These are phyloP conservation scores for Umbelopsis vinacea DNA, from an alignment of 192 early-diverging fungal species.

Conservation along the genomic window DNA sequence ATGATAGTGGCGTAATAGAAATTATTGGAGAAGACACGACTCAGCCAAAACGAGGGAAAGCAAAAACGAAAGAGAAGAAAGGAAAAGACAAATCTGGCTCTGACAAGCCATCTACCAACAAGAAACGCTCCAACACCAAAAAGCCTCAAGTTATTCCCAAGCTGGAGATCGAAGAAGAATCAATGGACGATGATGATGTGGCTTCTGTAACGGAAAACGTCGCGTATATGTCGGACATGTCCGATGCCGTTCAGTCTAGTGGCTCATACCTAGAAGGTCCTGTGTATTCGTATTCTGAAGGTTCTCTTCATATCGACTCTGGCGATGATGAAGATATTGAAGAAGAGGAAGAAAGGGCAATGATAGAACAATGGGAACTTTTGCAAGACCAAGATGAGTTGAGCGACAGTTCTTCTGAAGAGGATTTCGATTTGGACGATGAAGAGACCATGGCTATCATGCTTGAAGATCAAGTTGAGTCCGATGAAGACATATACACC, in stretches of 20 bases:
- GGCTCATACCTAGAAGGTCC: slow-evolving; percentile 5
- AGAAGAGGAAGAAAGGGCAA: slow-evolving; percentile 37
- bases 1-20: not conserved
- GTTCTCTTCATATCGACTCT: slow-evolving; percentile 33
- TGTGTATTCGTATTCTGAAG: not conserved
- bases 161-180: slow-evolving; percentile 22
- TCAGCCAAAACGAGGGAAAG: slow-evolving; percentile 9
- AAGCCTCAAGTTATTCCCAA: slow-evolving; percentile 29
- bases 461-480: slow-evolving; percentile 6
- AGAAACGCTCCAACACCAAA: not conserved
- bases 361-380: slow-evolving; percentile 34
- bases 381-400: slow-evolving; percentile 27
- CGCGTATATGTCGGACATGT: slow-evolving; percentile 9
- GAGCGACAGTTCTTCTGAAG: not conserved
- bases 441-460: slow-evolving; percentile 14
- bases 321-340: slow-evolving; percentile 42
- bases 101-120: not conserved
- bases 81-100: not conserved
- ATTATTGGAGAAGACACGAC: slow-evolving; percentile 4
- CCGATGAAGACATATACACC: slow-evolving; percentile 6
- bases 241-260: not conserved
- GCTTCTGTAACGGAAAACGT: slow-evolving; percentile 38
- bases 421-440: slow-evolving; percentile 20
- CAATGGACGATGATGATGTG: slow-evolving; percentile 33
- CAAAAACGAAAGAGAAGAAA: not conserved